Evolutionary conservation across 208 protist genomes (phyloP).

Genomic region (Phytomonas serpens): DNA sequence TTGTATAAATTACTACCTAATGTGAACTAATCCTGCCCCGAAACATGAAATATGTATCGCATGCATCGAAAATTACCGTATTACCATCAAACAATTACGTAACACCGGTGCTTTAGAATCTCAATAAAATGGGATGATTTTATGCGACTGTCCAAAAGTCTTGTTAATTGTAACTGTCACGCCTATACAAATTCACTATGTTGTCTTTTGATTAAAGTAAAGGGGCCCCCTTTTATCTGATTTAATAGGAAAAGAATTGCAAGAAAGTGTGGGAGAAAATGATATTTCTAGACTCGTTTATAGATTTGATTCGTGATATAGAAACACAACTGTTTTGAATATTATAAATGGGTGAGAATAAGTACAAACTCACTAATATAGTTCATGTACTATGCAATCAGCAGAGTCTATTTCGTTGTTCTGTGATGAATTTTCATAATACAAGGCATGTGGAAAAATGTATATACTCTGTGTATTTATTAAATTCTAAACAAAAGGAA

Average conservation of each 20-base stretch:
- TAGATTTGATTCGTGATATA: constrained; percentile 25
- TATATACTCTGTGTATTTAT: not conserved
- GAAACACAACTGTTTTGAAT: not conserved
- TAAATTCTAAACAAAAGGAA: constrained; percentile 6
- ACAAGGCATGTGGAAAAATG: not conserved
- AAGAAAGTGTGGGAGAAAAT: constrained; percentile 49
- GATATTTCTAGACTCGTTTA: constrained; percentile 54
- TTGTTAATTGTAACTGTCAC: constrained; percentile 66
- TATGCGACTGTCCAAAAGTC: constrained; percentile 35
- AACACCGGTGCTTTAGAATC: constrained; percentile 27
- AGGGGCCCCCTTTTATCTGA: constrained; percentile 51
- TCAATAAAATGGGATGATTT: constrained; percentile 52
- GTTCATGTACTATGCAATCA: not conserved
- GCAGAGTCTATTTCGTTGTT: not conserved
- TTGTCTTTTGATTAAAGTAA: constrained; percentile 32
- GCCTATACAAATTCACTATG: constrained; percentile 35
- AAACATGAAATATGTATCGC: not conserved
- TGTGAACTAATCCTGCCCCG: not conserved
- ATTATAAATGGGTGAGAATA: not conserved
- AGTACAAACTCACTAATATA: not conserved
- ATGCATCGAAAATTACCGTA: not conserved
- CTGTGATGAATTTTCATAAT: not conserved
- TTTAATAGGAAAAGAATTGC: constrained; percentile 66
- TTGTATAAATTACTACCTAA: not conserved
- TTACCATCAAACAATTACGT: constrained; percentile 53